phyloP scores from a whole-genome alignment of 176 grass and related monocot species.

The Saccharum spontaneum region DNA sequence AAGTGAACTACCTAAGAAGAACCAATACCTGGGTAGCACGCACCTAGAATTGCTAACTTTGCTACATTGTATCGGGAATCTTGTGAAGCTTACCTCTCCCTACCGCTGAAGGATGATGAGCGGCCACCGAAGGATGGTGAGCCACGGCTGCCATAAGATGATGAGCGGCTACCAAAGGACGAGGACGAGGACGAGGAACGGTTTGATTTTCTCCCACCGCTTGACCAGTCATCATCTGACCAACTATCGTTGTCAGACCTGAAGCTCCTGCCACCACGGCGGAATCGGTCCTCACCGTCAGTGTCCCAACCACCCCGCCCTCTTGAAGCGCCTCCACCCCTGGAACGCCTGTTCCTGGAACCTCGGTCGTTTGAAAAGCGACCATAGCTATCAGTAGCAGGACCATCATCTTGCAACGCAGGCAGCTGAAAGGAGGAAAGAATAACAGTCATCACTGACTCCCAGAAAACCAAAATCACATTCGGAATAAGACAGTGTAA shows the following conservation, averaged over 20 bases:
- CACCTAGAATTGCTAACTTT: background rate
- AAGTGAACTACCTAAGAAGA: background rate
- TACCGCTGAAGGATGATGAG: conserved; percentile 50
- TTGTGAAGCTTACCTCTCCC: conserved; percentile 54
- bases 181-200: conserved; percentile 47
- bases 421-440: conserved; percentile 71
- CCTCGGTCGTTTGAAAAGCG: conserved; percentile 73
- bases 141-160: conserved; percentile 39
- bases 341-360: conserved; percentile 46
- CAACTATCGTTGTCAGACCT: conserved; percentile 55
- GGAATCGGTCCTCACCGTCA: conserved; percentile 51
- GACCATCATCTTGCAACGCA: conserved; percentile 88
- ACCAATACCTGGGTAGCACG: background rate
- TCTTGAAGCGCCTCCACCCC: conserved; percentile 38
- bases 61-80: background rate
- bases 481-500: background rate
- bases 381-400: conserved; percentile 68
- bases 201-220: conserved; percentile 54
- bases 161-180: conserved; percentile 42
- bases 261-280: conserved; percentile 63
- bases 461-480: conserved; percentile 10
- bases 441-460: conserved; percentile 23
- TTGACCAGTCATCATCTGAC: conserved; percentile 55
- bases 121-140: conserved; percentile 37
- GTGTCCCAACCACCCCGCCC: conserved; percentile 49